A percentile compares a stretch with the other conserved stretches of the same genome.
Conservation (phyloP, 2,329 filamentous ascomycete genomes). For the Tolypocladium tundrense region DNA sequence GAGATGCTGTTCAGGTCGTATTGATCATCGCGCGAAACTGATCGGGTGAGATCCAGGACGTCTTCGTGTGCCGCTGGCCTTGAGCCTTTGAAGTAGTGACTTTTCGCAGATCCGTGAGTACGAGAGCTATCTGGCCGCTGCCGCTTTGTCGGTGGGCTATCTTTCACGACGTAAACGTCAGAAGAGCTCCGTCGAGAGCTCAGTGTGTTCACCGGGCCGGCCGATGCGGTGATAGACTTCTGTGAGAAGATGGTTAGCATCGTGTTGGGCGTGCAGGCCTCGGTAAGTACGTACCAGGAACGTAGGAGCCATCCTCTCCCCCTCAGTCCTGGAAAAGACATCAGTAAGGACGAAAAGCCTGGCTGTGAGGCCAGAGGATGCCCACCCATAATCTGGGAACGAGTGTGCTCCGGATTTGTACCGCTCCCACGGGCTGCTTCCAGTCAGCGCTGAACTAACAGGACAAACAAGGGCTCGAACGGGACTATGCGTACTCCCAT, state of each 20-base stretch:
- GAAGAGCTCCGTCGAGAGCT: background rate
- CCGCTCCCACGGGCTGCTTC: conserved; percentile 19
- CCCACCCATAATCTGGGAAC: conserved; percentile 33
- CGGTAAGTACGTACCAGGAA: background rate
- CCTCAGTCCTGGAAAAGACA: background rate
- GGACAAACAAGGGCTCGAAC: background rate
- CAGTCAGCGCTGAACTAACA: conserved; percentile 3
- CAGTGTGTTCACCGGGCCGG: conserved; percentile 4
- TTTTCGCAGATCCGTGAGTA: background rate
- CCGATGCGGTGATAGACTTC: background rate
- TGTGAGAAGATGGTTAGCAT: background rate
- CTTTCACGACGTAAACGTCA: background rate
- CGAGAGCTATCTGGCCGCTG: background rate
- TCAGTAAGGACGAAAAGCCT: background rate
- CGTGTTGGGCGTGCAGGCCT: background rate
- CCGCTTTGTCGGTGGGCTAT: conserved; percentile 1
- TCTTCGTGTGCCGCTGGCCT: background rate
- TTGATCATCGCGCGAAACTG: background rate
- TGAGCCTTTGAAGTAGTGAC: background rate
- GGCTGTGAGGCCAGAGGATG: background rate
- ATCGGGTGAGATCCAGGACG: background rate
- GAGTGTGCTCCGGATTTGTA: conserved; percentile 26
- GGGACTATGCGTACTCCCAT: conserved; percentile 20
- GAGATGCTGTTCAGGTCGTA: background rate
- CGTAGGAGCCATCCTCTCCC: background rate